Conservation (phyloP, 2,329 filamentous ascomycete genomes). For the Arthrobotrys entomopaga region DNA sequence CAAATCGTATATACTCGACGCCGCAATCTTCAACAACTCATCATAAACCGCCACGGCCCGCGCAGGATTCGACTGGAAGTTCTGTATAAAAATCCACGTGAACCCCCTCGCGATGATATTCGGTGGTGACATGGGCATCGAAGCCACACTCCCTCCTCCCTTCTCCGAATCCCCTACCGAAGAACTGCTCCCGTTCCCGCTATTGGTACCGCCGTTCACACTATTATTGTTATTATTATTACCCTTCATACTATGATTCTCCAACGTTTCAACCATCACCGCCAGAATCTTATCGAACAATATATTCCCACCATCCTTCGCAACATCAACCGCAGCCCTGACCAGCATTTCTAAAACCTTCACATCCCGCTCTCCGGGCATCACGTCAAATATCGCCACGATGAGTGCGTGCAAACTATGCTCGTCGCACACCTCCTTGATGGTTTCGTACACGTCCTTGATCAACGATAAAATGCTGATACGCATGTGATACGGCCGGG, state of each 20-base stretch:
- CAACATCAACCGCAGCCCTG: conserved; percentile 73
- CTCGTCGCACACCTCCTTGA: conserved; percentile 69
- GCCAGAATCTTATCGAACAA: conserved; percentile 71
- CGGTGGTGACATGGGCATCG: conserved; percentile 66
- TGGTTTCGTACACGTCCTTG: conserved; percentile 65
- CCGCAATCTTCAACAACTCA: conserved; percentile 72
- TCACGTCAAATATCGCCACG: conserved; percentile 70
- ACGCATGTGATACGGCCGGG: conserved; percentile 71
- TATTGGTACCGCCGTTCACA: conserved; percentile 57
- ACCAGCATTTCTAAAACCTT: conserved; percentile 73
- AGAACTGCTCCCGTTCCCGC: conserved; percentile 56
- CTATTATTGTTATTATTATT: conserved; percentile 32
- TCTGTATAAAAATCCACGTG: conserved; percentile 78
- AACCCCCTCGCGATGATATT: conserved; percentile 78
- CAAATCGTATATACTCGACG: conserved; percentile 70
- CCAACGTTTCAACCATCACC: conserved; percentile 61
- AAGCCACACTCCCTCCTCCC: conserved; percentile 50
- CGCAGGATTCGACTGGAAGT: conserved; percentile 72
- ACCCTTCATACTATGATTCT: conserved; percentile 56
- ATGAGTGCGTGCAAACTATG: conserved; percentile 71
- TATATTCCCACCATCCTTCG: conserved; percentile 69
- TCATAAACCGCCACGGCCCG: conserved; percentile 74
- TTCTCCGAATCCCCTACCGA: conserved; percentile 59
- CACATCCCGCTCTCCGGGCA: conserved; percentile 73
- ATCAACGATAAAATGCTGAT: conserved; percentile 72